A percentile compares a stretch with the other conserved stretches of the same genome.
Conservation (phyloP, 2,329 filamentous ascomycete species). For the Phaeosphaeriaceae sp. region DNA sequence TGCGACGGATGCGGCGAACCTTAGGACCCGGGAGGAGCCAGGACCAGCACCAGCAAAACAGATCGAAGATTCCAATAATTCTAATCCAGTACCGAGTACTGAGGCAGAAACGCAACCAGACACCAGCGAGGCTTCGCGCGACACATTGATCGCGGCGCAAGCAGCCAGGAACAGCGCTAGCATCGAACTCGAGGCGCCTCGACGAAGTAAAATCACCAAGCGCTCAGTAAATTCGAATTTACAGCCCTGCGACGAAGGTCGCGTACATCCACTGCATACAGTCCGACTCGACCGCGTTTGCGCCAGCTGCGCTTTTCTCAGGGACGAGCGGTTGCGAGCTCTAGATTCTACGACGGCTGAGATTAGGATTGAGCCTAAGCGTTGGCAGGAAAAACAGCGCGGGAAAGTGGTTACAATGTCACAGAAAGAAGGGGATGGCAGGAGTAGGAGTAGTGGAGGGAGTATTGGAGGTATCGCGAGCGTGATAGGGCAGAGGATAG, state of each 20-base stretch:
- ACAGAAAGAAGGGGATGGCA: neutral
- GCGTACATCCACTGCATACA: constrained; percentile 17
- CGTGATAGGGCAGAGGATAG: neutral
- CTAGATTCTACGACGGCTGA: constrained; percentile 1
- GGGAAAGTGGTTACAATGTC: neutral
- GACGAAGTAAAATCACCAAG: neutral
- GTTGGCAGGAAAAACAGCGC: constrained; percentile 14
- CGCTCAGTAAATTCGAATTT: neutral
- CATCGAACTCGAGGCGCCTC: neutral
- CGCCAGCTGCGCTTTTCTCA: constrained; percentile 10
- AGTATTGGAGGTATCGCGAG: neutral
- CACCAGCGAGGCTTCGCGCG: neutral
- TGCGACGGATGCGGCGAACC: neutral
- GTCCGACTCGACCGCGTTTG: constrained; percentile 15
- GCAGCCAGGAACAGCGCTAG: neutral
- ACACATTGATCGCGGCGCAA: neutral
- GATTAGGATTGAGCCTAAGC: constrained; percentile 7
- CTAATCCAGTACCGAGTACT: no score
- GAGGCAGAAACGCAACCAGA: neutral
- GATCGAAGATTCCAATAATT: neutral
- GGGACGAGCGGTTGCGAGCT: constrained; percentile 8
- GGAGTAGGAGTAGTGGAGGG: neutral
- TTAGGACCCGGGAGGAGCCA: neutral
- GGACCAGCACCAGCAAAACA: neutral
- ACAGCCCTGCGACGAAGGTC: constrained; percentile 11